A percentile compares a stretch with the other conserved stretches of the same genome.
These are phyloP conservation scores for Striga hermonthica DNA, from an alignment of 305 asterid species.

Conservation along the genomic window DNA sequence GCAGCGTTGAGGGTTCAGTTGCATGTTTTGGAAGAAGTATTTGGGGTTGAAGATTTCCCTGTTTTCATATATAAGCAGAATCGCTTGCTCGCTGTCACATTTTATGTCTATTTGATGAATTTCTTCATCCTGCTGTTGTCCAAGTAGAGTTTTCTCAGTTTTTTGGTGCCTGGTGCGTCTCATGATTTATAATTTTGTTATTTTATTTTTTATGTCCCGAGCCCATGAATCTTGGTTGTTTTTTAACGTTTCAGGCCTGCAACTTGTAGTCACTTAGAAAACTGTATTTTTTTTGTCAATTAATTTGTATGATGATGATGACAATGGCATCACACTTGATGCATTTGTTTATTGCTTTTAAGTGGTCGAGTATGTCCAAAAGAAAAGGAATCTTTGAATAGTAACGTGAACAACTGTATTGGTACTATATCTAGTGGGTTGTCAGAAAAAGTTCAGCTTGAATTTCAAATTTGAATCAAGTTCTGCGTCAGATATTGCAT, in stretches of 20 bases:
- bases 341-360: no score
- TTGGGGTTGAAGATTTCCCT: background rate
- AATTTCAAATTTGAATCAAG: background rate
- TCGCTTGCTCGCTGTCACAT: background rate
- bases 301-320: no score
- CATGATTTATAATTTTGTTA: background rate
- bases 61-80: background rate
- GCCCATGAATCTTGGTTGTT: background rate
- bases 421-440: background rate
- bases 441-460: background rate
- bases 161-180: constrained; percentile 1
- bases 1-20: constrained; percentile 2
- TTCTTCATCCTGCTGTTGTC: background rate
- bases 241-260: background rate
- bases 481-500: background rate
- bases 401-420: background rate
- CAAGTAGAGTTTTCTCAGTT: background rate
- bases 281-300: no score
- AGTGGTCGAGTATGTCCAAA: no score
- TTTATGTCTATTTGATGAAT: background rate
- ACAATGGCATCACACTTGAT: no score
- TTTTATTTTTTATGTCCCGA: background rate
- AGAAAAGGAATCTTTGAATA: no score
- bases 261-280: background rate
- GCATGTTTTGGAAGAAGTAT: constrained; percentile 20